Base-by-base conservation (phyloP, 805 yeast genomes). In the Nakazawaea ambrosiae region DNA sequence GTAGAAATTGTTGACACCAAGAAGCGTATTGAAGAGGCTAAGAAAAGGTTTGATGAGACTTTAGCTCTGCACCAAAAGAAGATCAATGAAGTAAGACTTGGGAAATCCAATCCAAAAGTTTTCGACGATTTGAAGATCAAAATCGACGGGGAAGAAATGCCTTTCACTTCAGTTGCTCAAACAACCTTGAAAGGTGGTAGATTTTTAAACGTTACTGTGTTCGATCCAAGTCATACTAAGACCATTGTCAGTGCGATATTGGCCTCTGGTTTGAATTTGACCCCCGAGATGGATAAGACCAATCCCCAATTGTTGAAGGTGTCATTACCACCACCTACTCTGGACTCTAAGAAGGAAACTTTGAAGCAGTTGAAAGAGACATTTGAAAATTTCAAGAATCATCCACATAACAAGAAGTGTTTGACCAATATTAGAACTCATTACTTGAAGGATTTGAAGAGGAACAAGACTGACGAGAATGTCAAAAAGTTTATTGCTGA, bases 151-250 rank as follows among this genome's bases (percentile, higher is more conserved):
- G 65, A 70, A 11, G 64, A 68, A 35, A 55, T 62, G 2, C 68
- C 68, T 2, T 81, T 81, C 53, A 70, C 75, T 2, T 66, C 77
- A 22, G 59, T 86, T 20, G 95, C 95, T 1, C 80, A 79, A 43
- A 80, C 90, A 3, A 62, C 81, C 0, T 47, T 75, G 36, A 81
- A 81, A 47, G 92, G 90, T 5, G 65, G 69, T 20, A 70, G 84
- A 48, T 68, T 75, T 47, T 65, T 86, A 36, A 59, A 73, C 23
- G 74, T 90, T n/a, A 87, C 96, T 0, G 89, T 88, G 2, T 90
- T 81, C 57, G 96, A 90, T 51, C 95, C 95, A 5, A 69, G 68
- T 36, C 71, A 84, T 46, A 69, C 76, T 27, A 81, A 85, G 48
- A 68, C 73, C 43, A 73, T 90, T 20, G 70, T 82, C 20, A 78